These are phyloP conservation scores for Salix dunnii DNA, from an alignment of 345 rosid species.

Conservation along the genomic window DNA sequence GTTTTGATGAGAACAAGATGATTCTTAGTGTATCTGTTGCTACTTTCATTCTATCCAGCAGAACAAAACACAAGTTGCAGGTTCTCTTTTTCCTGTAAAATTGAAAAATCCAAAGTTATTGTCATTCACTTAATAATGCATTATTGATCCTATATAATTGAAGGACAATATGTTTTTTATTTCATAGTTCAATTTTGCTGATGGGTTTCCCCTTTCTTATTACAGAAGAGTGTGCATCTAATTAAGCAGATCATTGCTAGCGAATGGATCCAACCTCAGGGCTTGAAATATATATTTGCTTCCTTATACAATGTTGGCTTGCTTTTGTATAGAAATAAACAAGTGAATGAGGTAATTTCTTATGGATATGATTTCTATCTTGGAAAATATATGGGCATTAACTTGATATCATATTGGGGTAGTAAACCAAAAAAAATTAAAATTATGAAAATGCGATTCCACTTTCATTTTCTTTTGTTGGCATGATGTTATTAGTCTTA, in stretches of 20 bases:
- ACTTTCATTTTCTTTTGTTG: background rate
- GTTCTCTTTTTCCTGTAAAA: slow-evolving; percentile 34
- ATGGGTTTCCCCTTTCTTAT: slow-evolving; percentile 29
- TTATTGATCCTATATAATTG: background rate
- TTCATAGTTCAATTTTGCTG: slow-evolving; percentile 22
- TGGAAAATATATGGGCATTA: background rate
- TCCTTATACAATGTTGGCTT: slow-evolving; percentile 67
- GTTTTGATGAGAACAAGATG: slow-evolving; percentile 44
- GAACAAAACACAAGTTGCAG: slow-evolving; percentile 49
- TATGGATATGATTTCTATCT: slow-evolving; percentile 3
- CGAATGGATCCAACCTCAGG: slow-evolving; percentile 61
- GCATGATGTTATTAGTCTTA: background rate
- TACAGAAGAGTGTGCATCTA: slow-evolving; percentile 50
- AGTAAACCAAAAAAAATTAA: too few species aligned
- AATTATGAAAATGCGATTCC: too few species aligned
- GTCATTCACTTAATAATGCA: background rate
- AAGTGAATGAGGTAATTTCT: slow-evolving; percentile 58
- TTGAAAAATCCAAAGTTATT: slow-evolving; percentile 5
- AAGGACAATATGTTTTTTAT: slow-evolving; percentile 7
- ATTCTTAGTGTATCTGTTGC: slow-evolving; percentile 53
- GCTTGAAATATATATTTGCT: slow-evolving; percentile 53
- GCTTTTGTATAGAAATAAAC: slow-evolving; percentile 59
- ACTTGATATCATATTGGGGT: background rate
- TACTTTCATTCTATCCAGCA: slow-evolving; percentile 66
- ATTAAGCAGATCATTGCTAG: slow-evolving; percentile 52